These are phyloP conservation scores for Tilletia indica DNA, from an alignment of 1,284 basidiomycete genomes.

Conservation along the genomic window DNA sequence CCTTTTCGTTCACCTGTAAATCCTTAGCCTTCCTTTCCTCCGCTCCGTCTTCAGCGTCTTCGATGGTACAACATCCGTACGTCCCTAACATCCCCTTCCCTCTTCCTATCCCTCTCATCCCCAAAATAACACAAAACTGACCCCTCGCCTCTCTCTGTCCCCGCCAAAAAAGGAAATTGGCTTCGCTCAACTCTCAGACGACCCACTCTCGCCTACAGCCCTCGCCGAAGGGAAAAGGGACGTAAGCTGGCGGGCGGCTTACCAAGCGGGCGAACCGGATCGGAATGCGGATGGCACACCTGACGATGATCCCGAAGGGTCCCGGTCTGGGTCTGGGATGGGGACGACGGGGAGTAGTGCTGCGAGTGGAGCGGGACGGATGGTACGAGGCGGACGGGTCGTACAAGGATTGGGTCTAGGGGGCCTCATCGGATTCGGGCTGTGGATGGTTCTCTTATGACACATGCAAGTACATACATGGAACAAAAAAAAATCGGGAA, in stretches of 20 bases:
- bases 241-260: slow-evolving; percentile 1
- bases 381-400: no score
- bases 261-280: slow-evolving; percentile 2
- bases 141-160: no score
- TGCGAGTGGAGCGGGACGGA: no score
- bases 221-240: neutral
- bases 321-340: no score
- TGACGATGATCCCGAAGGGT: no score
- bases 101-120: neutral
- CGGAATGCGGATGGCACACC: neutral
- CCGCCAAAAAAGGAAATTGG: neutral
- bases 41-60: slow-evolving; percentile 1
- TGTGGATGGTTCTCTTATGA: no score
- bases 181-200: neutral
- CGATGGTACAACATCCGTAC: neutral
- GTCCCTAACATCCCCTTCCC: neutral
- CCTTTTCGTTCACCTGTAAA: neutral
- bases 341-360: no score
- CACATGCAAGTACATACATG: no score
- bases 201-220: neutral
- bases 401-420: no score
- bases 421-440: no score
- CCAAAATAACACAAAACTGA: no score
- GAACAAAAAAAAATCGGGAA: no score
- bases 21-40: neutral